phyloP scores from a whole-genome alignment of 305 asterid species.

The Striga hermonthica region DNA sequence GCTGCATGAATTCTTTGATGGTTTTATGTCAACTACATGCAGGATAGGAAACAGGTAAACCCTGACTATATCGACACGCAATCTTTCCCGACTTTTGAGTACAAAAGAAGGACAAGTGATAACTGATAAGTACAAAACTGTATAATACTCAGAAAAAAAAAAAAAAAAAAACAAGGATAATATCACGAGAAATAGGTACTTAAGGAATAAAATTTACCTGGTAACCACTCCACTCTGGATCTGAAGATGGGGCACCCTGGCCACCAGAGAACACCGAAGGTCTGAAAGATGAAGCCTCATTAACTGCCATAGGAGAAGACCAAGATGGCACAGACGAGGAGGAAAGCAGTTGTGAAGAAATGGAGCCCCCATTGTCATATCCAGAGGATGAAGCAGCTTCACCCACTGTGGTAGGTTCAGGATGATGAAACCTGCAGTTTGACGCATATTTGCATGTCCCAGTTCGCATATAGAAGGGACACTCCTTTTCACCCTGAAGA shows the following conservation, averaged over 20 bases:
- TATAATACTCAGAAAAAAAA: constrained; percentile 1
- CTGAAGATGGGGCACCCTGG: constrained; percentile 50
- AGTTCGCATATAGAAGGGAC: constrained; percentile 95
- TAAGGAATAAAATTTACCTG: constrained; percentile 48
- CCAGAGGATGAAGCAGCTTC: constrained; percentile 60
- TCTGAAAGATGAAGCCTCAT: constrained; percentile 48
- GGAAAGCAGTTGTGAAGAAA: constrained; percentile 45
- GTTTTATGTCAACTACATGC: neutral
- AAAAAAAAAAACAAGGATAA: constrained; percentile 6
- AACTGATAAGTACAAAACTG: neutral
- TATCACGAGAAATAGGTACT: neutral
- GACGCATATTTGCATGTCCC: constrained; percentile 93
- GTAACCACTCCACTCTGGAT: constrained; percentile 75
- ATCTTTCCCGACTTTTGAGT: constrained; percentile 16
- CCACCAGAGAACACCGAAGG: constrained; percentile 52
- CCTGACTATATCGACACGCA: neutral
- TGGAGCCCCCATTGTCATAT: constrained; percentile 55
- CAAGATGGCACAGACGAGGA: constrained; percentile 56
- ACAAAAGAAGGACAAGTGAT: neutral
- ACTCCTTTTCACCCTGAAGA: constrained; percentile 76
- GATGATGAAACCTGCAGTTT: constrained; percentile 90
- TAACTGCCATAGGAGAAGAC: constrained; percentile 63
- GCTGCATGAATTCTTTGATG: neutral
- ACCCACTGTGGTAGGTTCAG: constrained; percentile 72
- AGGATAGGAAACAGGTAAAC: neutral